A percentile compares a stretch with the other conserved stretches of the same genome.
Evolutionary conservation across 192 early-diverging fungal species (phyloP).

Genomic region (Coemansia sp.): DNA sequence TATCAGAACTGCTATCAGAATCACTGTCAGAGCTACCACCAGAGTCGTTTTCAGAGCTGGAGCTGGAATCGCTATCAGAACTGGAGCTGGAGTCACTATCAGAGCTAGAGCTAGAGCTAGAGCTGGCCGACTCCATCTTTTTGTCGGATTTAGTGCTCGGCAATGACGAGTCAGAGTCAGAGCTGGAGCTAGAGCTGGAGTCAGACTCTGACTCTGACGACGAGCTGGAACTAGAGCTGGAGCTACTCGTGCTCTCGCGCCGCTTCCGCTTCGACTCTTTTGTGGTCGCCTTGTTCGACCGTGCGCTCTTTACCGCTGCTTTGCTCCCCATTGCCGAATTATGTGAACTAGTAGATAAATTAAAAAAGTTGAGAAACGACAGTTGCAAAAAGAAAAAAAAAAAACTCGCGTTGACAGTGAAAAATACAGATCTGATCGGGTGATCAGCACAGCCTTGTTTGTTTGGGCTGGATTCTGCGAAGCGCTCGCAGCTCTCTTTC

Average conservation of each 20-base stretch:
- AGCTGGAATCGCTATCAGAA: slow-evolving; percentile 1
- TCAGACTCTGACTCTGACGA: slow-evolving; percentile 3
- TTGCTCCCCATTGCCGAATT: slow-evolving; percentile 23
- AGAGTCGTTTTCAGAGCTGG: background rate
- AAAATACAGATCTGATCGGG: background rate
- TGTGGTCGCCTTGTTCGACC: slow-evolving; percentile 10
- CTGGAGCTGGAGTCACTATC: too few species aligned
- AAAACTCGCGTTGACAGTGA: background rate
- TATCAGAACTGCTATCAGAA: slow-evolving; percentile 12
- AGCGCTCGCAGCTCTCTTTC: background rate
- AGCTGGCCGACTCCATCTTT: background rate
- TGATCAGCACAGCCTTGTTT: background rate
- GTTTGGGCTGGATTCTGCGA: too few species aligned
- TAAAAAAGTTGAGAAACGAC: background rate
- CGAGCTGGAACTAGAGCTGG: background rate
- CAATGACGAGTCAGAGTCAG: slow-evolving; percentile 2
- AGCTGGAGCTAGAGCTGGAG: background rate
- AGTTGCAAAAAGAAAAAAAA: background rate
- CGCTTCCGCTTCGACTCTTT: slow-evolving; percentile 12
- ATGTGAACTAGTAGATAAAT: background rate
- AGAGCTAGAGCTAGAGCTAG: background rate
- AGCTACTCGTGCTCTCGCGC: slow-evolving; percentile 6
- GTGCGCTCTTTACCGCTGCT: slow-evolving; percentile 4
- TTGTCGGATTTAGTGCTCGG: slow-evolving; percentile 2
- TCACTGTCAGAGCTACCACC: slow-evolving; percentile 1